Conservation (phyloP, 2,329 filamentous ascomycete genomes). For the Phialophora chinensis region DNA sequence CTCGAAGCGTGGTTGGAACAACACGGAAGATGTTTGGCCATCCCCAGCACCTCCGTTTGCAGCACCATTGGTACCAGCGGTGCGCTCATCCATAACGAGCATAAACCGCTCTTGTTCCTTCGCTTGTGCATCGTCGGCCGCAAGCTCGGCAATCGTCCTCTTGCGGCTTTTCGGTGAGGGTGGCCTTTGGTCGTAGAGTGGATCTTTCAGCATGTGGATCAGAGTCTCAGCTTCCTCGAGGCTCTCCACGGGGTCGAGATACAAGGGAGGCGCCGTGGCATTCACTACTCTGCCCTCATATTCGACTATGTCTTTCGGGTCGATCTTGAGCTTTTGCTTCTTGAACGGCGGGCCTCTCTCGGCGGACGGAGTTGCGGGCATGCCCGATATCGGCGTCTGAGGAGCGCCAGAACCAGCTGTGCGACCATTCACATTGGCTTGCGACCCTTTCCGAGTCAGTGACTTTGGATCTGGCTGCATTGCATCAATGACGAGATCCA, state of each 20-base stretch:
- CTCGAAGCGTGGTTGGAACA: slow-evolving; percentile 85
- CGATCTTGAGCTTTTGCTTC: slow-evolving; percentile 77
- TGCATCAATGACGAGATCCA: slow-evolving; percentile 77
- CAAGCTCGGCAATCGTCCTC: slow-evolving; percentile 91
- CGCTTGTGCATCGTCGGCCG: slow-evolving; percentile 88
- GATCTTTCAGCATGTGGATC: slow-evolving; percentile 74
- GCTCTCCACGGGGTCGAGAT: slow-evolving; percentile 75
- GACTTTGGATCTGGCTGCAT: slow-evolving; percentile 68
- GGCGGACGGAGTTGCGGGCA: slow-evolving; percentile 68
- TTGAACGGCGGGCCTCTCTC: slow-evolving; percentile 63
- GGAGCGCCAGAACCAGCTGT: slow-evolving; percentile 58
- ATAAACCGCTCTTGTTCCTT: slow-evolving; percentile 90
- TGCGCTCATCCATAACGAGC: slow-evolving; percentile 86
- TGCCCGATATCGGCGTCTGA: slow-evolving; percentile 67
- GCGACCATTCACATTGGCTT: slow-evolving; percentile 50
- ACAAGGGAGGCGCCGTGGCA: slow-evolving; percentile 74
- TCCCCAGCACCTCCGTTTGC: slow-evolving; percentile 71
- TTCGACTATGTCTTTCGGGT: slow-evolving; percentile 72
- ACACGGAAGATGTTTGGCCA: slow-evolving; percentile 70
- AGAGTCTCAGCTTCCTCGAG: slow-evolving; percentile 72
- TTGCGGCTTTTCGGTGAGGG: slow-evolving; percentile 89
- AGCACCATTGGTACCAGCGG: slow-evolving; percentile 63
- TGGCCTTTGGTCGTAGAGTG: slow-evolving; percentile 75
- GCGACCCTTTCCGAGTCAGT: slow-evolving; percentile 55
- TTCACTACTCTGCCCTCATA: slow-evolving; percentile 79